Base-by-base conservation (phyloP, 2,329 filamentous ascomycete genomes). In the Herpotrichia juniperi region DNA sequence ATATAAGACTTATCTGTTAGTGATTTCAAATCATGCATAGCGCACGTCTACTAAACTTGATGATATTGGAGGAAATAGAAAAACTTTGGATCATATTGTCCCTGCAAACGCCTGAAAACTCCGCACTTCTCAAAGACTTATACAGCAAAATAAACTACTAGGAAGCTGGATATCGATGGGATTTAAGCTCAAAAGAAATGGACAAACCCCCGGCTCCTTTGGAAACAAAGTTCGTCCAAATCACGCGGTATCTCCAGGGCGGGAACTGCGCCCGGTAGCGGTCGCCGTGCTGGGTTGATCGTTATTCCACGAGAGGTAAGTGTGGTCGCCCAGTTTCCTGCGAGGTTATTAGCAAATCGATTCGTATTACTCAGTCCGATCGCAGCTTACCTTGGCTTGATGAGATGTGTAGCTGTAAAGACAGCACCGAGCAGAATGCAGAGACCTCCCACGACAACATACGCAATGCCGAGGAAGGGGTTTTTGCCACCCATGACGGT, bases 241-340 rank as follows among this genome's bases (percentile, higher is more conserved):
- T 66, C 56, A 70, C 53, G 66, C 63, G 24, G 64, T 63, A 32
- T 73, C 74, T 25, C 68, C 69, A 8, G 68, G 67, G 43, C 68
- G 61, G 28, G 58, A 47, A 51, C 70, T 70, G 57, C 78, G 68
- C 12, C 77, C 78, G 55, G 76, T 80, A 42, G 78, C 74, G 32
- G 81, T 83, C 53, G 81, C 83, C 40, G 83, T 81, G 53, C 78
- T 80, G 7, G 83, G 79, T 54, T 84, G 78, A 40, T 89, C 87
- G 56, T 86, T 88, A 73, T 97, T 97, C 94, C 94, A 99, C 21
- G 91, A 94, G 43, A 99, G 83, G 73, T 99, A 97, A 8, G 92
- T 97, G 75, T 97, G 94, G 74, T 99, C 94, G 56, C 94, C 94
- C 35, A 99, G 84, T 89, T 97, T 99, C 68, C 94, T 93, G 61